Conservation (phyloP, 1,284 basidiomycete species). For the Ceratobasidium sp. region DNA sequence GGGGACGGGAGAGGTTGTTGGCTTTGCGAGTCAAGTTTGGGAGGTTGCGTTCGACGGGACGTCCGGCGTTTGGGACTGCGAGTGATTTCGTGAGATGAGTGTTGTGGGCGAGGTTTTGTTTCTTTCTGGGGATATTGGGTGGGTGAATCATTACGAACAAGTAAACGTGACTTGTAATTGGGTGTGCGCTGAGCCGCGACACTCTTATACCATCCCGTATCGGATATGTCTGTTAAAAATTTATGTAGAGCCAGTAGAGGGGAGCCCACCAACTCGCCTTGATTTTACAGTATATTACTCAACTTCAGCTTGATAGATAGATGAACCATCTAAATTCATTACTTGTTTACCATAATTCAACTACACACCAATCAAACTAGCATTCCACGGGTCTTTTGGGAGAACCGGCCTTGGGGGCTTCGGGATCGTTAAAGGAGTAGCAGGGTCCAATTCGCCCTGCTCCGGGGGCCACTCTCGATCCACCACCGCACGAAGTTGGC, state of each 20-base stretch:
- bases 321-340: too few species aligned
- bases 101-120: not conserved
- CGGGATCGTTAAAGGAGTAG: conserved; percentile 2
- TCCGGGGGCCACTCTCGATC: conserved; percentile 60
- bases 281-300: too few species aligned
- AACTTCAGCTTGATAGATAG: too few species aligned
- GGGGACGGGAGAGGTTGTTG: conserved; percentile 22
- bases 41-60: conserved; percentile 1
- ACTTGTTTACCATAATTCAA: not conserved
- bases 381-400: conserved; percentile 17
- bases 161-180: not conserved
- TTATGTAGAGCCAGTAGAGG: too few species aligned
- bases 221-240: too few species aligned
- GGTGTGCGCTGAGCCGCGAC: not conserved
- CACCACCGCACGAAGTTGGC: conserved; percentile 66
- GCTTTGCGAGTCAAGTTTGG: conserved; percentile 28
- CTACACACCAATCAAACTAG: conserved; percentile 10
- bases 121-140: not conserved
- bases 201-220: too few species aligned
- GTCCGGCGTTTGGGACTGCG: conserved; percentile 28
- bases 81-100: conserved; percentile 4
- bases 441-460: not conserved
- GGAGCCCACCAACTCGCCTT: too few species aligned
- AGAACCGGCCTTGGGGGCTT: conserved; percentile 12
- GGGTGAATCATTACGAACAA: not conserved